Percentiles rank a stretch among this genome's conserved stretches.
Evolutionary conservation across 805 yeast genomes (phyloP).

Genomic region (Teunomyces tritomae): DNA sequence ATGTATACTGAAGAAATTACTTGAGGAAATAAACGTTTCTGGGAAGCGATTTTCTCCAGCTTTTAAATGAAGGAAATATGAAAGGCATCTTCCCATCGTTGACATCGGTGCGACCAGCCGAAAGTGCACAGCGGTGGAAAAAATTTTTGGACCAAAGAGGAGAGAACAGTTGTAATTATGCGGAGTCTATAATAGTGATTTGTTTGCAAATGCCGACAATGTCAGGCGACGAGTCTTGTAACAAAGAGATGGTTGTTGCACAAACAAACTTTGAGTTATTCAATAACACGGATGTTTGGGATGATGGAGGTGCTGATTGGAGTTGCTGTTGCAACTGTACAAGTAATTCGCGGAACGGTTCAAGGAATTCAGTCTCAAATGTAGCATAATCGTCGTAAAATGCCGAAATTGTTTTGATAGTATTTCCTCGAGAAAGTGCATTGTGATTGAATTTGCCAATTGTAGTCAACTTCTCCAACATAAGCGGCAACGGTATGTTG

Average conservation of each 20-base stretch:
- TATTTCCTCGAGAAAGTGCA: conserved; percentile 4
- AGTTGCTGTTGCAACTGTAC: conserved; percentile 9
- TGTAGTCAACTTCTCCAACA: conserved; percentile 18
- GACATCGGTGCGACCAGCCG: background rate
- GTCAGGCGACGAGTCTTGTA: background rate
- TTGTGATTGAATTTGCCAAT: conserved; percentile 18
- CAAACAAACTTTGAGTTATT: conserved; percentile 35
- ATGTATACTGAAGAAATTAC: too few relatives aligned
- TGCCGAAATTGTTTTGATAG: background rate
- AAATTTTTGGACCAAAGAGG: background rate
- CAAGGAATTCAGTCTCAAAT: conserved; percentile 8
- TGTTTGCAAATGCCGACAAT: conserved; percentile 2
- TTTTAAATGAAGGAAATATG: too few relatives aligned
- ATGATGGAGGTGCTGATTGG: background rate
- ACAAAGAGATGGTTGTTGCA: conserved; percentile 15
- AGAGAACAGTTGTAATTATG: background rate
- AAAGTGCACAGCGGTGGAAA: background rate
- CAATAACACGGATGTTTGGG: conserved; percentile 14
- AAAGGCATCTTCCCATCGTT: background rate
- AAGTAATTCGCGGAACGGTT: conserved; percentile 11
- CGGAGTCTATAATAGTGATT: background rate
- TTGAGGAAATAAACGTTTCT: too few relatives aligned
- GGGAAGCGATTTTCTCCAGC: too few relatives aligned
- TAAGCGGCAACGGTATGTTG: background rate
- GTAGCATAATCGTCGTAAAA: conserved; percentile 1